Base-by-base conservation (phyloP, 2,329 filamentous ascomycete species). In the Aspergillus uvarum region DNA sequence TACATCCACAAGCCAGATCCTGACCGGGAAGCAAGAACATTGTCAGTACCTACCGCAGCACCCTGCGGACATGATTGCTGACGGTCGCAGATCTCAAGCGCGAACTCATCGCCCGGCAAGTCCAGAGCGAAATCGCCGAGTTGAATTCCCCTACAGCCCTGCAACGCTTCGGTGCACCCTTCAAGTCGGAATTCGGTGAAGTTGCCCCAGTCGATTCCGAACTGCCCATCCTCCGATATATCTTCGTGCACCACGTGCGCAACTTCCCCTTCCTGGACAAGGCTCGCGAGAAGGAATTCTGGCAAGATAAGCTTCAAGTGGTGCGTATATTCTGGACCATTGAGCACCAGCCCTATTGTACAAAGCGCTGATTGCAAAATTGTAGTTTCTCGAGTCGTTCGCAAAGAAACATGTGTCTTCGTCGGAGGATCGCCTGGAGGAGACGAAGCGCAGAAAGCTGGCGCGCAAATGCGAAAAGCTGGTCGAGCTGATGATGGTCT, bases 401-500 rank as follows among this genome's bases (percentile, higher is more conserved):
- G 94, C 95, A 14, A 95, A 89, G 73, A 99, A 98, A 76, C 90
- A 94, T 74, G 97, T 99, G 48, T 98, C 94, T 2, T 96, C 93
- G 5, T 97, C 94, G 5, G 95, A 98, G 78, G 95, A 99, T 74
- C 87, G 95, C 4, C 80, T 98, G 31, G 95, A 99, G 78, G 92
- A 97, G 77, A 98, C 95, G 10, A 99, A 99, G 81, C 86, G 95
- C 60, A 85, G 88, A 65, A 99, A 99, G 77, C 80, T 99, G 65
- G 94, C 95, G 3, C 83, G 89, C 68, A 99, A 99, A 83, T 92
- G 91, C 51, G 89, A 95, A 75, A 99, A 99, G 80, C 81, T 99
- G 59, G 91, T 99, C 11, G 95, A 99, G 81, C 82, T 99, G 62
- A 99, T 99, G 95, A 97, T 99, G 92, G 95, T 99, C 8, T 98